phyloP scores from a whole-genome alignment of 192 early-diverging fungal genomes.

The Backusella westeae region DNA sequence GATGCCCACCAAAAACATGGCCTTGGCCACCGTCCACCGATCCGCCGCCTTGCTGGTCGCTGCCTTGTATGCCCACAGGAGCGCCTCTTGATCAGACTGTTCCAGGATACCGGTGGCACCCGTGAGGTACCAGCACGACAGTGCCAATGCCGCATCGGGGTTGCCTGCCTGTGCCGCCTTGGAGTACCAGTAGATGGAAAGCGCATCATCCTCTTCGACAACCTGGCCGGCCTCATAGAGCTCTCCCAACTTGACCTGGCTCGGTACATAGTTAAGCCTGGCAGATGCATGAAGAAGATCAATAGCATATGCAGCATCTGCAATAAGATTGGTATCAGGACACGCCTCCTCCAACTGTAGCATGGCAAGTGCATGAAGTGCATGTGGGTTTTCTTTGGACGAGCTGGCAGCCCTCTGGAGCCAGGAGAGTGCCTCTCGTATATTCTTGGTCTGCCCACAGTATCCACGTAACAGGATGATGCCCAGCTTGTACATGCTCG shows the following conservation, averaged over 20 bases:
- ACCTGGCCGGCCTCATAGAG: conserved; percentile 82
- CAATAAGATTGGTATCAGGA: conserved; percentile 51
- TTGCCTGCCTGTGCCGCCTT: conserved; percentile 88
- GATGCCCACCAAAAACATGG: conserved; percentile 92
- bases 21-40: conserved; percentile 57
- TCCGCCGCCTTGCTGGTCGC: conserved; percentile 81
- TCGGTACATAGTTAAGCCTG: conserved; percentile 84
- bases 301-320: conserved; percentile 80
- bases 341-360: conserved; percentile 61
- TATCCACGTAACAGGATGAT: conserved; percentile 85
- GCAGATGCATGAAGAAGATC: conserved; percentile 90
- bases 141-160: conserved; percentile 85
- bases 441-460: conserved; percentile 66
- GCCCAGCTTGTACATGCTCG: conserved; percentile 96
- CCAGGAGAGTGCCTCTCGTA: conserved; percentile 93
- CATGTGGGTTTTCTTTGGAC: conserved; percentile 85
- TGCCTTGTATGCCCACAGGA: conserved; percentile 93
- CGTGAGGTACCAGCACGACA: conserved; percentile 98
- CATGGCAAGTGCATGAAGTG: conserved; percentile 87
- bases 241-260: conserved; percentile 88
- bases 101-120: conserved; percentile 74
- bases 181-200: conserved; percentile 95
- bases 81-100: conserved; percentile 92
- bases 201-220: conserved; percentile 74
- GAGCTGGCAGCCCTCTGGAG: conserved; percentile 86